These are phyloP conservation scores for Dacryopinax spathularia DNA, from an alignment of 768 basidiomycete genomes.

Conservation along the genomic window DNA sequence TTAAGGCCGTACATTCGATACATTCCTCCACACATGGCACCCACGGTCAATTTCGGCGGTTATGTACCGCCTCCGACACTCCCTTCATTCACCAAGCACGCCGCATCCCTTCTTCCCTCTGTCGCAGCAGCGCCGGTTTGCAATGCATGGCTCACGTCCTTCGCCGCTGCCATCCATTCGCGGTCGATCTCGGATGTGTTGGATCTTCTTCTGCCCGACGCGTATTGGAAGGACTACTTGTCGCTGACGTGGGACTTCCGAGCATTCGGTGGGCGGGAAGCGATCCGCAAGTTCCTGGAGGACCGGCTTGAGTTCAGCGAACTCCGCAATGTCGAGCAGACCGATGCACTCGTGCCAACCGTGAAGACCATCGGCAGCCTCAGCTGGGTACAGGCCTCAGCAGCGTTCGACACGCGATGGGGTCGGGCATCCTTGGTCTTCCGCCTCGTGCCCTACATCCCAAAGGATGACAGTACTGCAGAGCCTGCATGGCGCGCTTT, in stretches of 20 bases:
- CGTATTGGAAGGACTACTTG: conserved; percentile 48
- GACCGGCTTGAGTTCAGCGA: conserved; percentile 28
- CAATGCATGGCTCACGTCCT: conserved; percentile 9
- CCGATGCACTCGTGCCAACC: conserved; percentile 1
- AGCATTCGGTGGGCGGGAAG: conserved; percentile 34
- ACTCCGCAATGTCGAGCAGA: conserved; percentile 9
- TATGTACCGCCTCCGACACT: background rate
- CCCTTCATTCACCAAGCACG: background rate
- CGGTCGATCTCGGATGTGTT: conserved; percentile 19
- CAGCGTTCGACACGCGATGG: background rate
- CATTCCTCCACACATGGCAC: no score
- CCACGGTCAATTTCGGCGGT: background rate
- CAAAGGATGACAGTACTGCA: conserved; percentile 17
- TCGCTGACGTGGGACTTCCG: conserved; percentile 51
- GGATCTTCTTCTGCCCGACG: conserved; percentile 23
- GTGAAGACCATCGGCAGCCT: background rate
- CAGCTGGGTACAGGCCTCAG: conserved; percentile 24
- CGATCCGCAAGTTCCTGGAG: conserved; percentile 32
- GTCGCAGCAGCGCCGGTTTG: background rate
- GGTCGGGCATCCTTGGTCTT: conserved; percentile 21
- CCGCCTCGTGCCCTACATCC: conserved; percentile 35
- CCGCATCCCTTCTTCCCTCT: background rate
- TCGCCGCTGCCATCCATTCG: conserved; percentile 16
- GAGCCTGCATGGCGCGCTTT: conserved; percentile 44
- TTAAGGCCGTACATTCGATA: no score